A percentile compares a stretch with the other conserved stretches of the same genome.
Conservation (phyloP, 2,329 filamentous ascomycete species). For the Diaporthe eres region DNA sequence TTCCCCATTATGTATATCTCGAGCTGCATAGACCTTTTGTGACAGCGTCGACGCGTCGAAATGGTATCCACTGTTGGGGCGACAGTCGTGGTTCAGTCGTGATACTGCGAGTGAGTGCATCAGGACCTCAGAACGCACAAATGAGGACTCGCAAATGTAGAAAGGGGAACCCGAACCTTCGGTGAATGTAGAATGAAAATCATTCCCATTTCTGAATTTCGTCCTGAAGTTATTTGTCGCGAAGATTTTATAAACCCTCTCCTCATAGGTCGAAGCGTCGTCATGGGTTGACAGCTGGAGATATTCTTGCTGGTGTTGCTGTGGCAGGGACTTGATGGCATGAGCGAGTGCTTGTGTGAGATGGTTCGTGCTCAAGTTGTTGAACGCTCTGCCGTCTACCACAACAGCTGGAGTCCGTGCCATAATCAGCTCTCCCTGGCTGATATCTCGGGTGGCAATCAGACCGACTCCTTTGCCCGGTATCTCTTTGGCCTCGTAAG, state of each 20-base stretch:
- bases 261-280: conserved; percentile 6
- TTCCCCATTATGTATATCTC: conserved; percentile 6
- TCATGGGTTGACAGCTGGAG: conserved; percentile 29
- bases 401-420: conserved; percentile 33
- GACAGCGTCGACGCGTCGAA: conserved; percentile 20
- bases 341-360: conserved; percentile 15
- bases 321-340: conserved; percentile 21
- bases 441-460: conserved; percentile 26
- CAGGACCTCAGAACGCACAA: not conserved
- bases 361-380: not conserved
- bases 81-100: conserved; percentile 29
- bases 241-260: conserved; percentile 21
- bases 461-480: conserved; percentile 28
- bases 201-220: not conserved
- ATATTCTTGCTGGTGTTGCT: conserved; percentile 17
- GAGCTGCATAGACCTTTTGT: conserved; percentile 31
- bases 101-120: not conserved
- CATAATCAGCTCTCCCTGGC: conserved; percentile 21
- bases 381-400: conserved; percentile 15
- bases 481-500: conserved; percentile 24
- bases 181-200: conserved; percentile 33
- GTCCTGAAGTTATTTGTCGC: conserved; percentile 32
- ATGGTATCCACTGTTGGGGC: conserved; percentile 30
- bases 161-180: not conserved
- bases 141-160: not conserved